These are phyloP conservation scores for Thozetella sp. DNA, from an alignment of 495 filamentous ascomycete genomes.

Conservation along the genomic window DNA sequence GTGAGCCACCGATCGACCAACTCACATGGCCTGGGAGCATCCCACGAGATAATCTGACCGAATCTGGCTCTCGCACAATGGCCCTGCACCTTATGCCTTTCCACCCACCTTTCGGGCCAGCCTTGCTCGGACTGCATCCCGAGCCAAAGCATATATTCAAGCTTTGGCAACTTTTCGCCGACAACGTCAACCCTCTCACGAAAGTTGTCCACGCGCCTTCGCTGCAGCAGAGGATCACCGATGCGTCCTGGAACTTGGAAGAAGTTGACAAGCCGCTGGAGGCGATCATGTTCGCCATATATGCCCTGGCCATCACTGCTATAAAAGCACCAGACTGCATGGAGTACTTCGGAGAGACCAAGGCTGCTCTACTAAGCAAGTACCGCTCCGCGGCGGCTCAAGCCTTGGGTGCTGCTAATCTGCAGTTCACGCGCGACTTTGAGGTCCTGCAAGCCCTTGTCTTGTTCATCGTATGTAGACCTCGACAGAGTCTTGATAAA, in stretches of 20 bases:
- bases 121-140: slow-evolving; percentile 8
- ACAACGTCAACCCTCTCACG: slow-evolving; percentile 56
- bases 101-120: neutral
- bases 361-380: slow-evolving; percentile 17
- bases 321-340: slow-evolving; percentile 29
- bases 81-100: neutral
- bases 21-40: neutral
- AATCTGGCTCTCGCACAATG: neutral
- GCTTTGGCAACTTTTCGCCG: slow-evolving; percentile 26
- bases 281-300: slow-evolving; percentile 39
- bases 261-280: slow-evolving; percentile 27
- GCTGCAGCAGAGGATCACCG: slow-evolving; percentile 32
- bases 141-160: slow-evolving; percentile 12
- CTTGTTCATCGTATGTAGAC: slow-evolving; percentile 46
- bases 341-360: slow-evolving; percentile 29
- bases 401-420: slow-evolving; percentile 32
- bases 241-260: slow-evolving; percentile 34
- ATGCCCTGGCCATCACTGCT: slow-evolving; percentile 29
- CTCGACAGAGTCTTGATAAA: neutral
- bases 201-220: slow-evolving; percentile 60
- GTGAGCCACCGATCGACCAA: neutral
- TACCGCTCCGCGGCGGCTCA: slow-evolving; percentile 27
- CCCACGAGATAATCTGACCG: neutral
- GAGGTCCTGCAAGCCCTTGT: slow-evolving; percentile 61
- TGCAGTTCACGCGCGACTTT: slow-evolving; percentile 51